These are phyloP conservation scores for Geotrichum europaeum DNA, from an alignment of 1,139 yeast genomes.

Conservation along the genomic window DNA sequence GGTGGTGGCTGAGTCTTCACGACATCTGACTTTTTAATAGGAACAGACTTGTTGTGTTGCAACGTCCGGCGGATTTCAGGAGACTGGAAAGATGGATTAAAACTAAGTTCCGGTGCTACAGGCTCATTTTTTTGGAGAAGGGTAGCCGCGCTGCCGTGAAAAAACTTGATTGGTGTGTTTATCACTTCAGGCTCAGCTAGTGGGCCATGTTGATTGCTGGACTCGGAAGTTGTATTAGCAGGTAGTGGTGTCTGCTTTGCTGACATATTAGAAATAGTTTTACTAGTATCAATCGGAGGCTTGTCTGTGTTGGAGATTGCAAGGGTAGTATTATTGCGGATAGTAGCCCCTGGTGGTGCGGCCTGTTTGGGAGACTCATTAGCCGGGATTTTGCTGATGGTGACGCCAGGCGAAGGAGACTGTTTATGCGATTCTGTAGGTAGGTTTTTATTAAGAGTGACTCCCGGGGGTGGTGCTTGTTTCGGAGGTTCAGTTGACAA, in stretches of 20 bases:
- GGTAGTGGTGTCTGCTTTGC: background rate
- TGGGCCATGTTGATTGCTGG: background rate
- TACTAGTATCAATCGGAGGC: background rate
- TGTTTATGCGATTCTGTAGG: background rate
- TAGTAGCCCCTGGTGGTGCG: background rate
- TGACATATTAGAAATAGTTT: background rate
- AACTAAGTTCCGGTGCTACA: conserved; percentile 33
- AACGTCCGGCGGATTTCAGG: conserved; percentile 47
- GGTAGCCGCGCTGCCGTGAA: conserved; percentile 13
- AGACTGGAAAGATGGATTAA: conserved; percentile 46
- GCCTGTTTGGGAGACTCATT: no score
- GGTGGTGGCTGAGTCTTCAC: background rate
- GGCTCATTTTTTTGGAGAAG: conserved; percentile 43
- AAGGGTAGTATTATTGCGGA: background rate
- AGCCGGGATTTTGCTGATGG: no score
- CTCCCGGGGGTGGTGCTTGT: background rate
- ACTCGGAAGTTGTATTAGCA: background rate
- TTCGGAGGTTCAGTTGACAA: background rate
- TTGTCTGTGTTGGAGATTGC: background rate
- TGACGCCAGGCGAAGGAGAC: background rate
- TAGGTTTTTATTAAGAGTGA: background rate
- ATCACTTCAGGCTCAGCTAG: background rate
- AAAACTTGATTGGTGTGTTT: conserved; percentile 15
- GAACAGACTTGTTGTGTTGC: conserved; percentile 53
- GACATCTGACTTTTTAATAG: conserved; percentile 32